Base-by-base conservation (phyloP, 2,329 filamentous ascomycete genomes). In the Colletotrichum higginsianum region DNA sequence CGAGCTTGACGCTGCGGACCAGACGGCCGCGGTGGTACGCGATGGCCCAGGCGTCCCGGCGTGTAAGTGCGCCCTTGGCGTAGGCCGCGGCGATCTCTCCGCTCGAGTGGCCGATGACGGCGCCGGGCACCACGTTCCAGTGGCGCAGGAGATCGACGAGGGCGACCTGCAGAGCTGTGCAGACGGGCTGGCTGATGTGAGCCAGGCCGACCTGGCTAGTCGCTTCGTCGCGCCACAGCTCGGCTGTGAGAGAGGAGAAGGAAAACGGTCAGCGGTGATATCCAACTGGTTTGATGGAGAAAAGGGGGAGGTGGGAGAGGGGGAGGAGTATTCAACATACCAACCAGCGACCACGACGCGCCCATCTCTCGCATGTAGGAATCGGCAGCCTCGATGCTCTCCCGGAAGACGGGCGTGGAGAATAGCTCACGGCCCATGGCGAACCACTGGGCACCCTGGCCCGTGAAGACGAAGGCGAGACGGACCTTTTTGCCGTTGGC, bases 131-230 rank as follows among this genome's bases (percentile, higher is more conserved):
- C 6, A 84, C 67, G 2, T 75, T 73, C 53, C 78, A 82, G 7
- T 67, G 60, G 23, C 67, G 46, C 18, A 82, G 74, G 0, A 83
- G 72, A 12, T 83, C 78, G 1, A 84, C 77, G 0, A 86, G 72
- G 5, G 75, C 84, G 2, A 87, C 69, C 65, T 86, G 85, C 0
- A 87, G 35, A 0, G 82, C 82, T 0, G 84, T 85, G 44, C 80
- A 85, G 1, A 83, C 40, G 0, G 85, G 80, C 62, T 86, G 84
- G 12, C 77, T 78, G 11, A 56, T 23, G 30, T 21, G n/a, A 7
- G 66, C 49, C n/a, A 46, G 9, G 50, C 44, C 30, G 44, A 68
- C 23, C 5, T 42, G 56, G 11, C 40, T 55, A 6, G 16, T 26
- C 4, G 49, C 72, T 1, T 76, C 79, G 61, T 81, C 23, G 5